Conservation (phyloP, 2,329 filamentous ascomycete species). For the Sclerotinia spermophila region DNA sequence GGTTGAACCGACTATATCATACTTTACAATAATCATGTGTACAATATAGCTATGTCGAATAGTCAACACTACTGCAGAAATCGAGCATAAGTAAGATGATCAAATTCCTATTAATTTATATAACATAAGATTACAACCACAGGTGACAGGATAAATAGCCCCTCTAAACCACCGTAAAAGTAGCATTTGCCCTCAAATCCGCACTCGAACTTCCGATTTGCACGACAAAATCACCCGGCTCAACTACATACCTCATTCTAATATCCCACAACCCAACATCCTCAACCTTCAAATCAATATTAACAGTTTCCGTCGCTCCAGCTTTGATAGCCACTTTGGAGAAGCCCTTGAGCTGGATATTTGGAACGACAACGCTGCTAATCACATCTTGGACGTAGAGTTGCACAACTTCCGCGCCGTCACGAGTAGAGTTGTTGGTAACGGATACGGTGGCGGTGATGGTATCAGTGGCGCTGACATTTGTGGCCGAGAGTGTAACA, state of each 20-base stretch:
- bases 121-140: neutral
- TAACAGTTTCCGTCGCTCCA: conserved; percentile 51
- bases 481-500: conserved; percentile 42
- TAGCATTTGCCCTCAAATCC: conserved; percentile 54
- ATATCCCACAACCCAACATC: conserved; percentile 72
- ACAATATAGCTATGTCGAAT: neutral
- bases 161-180: conserved; percentile 46
- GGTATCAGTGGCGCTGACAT: conserved; percentile 43
- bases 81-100: neutral
- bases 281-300: conserved; percentile 57
- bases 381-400: conserved; percentile 52
- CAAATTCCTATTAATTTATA: neutral
- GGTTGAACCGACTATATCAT: neutral
- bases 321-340: conserved; percentile 60
- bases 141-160: neutral
- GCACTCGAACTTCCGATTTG: conserved; percentile 58
- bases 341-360: conserved; percentile 65
- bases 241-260: conserved; percentile 68
- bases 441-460: conserved; percentile 52
- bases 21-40: neutral
- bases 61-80: neutral
- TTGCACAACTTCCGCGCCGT: conserved; percentile 54
- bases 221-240: conserved; percentile 64
- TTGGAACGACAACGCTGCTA: conserved; percentile 60
- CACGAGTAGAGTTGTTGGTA: conserved; percentile 54